These are phyloP conservation scores for Aspergillus avenaceus DNA, from an alignment of 495 filamentous ascomycete species.

Conservation along the genomic window DNA sequence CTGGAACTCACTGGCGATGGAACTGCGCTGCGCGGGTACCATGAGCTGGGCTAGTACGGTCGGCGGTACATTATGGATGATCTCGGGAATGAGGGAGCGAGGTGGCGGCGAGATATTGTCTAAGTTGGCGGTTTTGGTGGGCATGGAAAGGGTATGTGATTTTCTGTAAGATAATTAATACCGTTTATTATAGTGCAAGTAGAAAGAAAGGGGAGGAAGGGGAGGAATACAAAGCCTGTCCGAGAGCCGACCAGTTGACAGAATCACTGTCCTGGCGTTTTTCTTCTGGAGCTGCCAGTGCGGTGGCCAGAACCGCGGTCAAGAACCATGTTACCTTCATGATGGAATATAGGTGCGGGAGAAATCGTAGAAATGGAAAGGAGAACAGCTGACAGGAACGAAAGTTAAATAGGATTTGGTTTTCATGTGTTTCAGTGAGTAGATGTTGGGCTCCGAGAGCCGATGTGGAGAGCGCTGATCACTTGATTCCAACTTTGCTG, in stretches of 20 bases:
- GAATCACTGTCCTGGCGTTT: background rate
- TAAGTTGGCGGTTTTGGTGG: slow-evolving; percentile 22
- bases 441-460: too few relatives aligned
- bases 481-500: too few relatives aligned
- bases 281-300: background rate
- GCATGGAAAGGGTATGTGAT: slow-evolving; percentile 2
- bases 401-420: slow-evolving; percentile 1
- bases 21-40: slow-evolving; percentile 23
- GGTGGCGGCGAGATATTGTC: slow-evolving; percentile 30
- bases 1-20: slow-evolving; percentile 26
- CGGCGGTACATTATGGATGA: slow-evolving; percentile 25
- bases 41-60: slow-evolving; percentile 22
- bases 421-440: too few relatives aligned
- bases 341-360: background rate
- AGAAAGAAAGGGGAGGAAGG: background rate
- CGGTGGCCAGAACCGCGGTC: background rate
- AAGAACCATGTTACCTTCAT: slow-evolving; percentile 5
- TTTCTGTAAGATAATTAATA: background rate
- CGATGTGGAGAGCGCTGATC: too few relatives aligned
- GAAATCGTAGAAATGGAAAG: background rate
- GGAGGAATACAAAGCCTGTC: background rate
- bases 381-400: background rate
- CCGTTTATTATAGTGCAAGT: background rate
- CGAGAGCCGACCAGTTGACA: background rate
- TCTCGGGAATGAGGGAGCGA: slow-evolving; percentile 22